A percentile compares a stretch with the other conserved stretches of the same genome.
These are phyloP conservation scores for Pleurotus giganteus DNA, from an alignment of 768 basidiomycete genomes.

Conservation along the genomic window DNA sequence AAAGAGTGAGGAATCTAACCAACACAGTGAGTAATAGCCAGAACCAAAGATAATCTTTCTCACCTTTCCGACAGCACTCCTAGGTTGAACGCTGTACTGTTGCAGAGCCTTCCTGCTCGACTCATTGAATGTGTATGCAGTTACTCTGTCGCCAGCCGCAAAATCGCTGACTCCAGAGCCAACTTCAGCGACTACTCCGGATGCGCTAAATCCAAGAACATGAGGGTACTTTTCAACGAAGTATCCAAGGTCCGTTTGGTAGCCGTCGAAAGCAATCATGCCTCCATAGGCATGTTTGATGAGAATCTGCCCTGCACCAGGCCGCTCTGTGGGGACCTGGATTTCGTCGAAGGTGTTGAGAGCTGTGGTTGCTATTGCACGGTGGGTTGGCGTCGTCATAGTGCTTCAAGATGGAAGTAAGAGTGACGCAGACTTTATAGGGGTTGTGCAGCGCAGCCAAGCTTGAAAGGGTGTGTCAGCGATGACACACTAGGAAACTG, in stretches of 20 bases:
- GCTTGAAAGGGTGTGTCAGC: too few species aligned
- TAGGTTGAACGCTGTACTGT: slow-evolving; percentile 30
- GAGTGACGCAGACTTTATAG: background rate
- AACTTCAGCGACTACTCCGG: slow-evolving; percentile 30
- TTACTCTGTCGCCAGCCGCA: slow-evolving; percentile 34
- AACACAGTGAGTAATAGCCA: too few species aligned
- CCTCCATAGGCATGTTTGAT: slow-evolving; percentile 35
- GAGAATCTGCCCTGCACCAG: slow-evolving; percentile 31
- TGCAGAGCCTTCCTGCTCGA: slow-evolving; percentile 33
- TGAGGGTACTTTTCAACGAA: slow-evolving; percentile 26
- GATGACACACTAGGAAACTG: too few species aligned
- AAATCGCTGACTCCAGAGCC: slow-evolving; percentile 31
- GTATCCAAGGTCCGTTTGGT: slow-evolving; percentile 30
- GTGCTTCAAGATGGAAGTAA: background rate
- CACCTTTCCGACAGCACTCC: slow-evolving; percentile 35
- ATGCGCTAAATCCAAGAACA: slow-evolving; percentile 32
- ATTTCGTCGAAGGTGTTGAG: slow-evolving; percentile 14
- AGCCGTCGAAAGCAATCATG: slow-evolving; percentile 32
- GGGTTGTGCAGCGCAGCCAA: too few species aligned
- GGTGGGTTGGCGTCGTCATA: background rate
- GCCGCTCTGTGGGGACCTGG: slow-evolving; percentile 28
- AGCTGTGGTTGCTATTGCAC: slow-evolving; percentile 7
- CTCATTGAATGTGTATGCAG: slow-evolving; percentile 24
- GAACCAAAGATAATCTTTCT: background rate
- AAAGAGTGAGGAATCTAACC: slow-evolving; percentile 11